A percentile compares a stretch with the other conserved stretches of the same genome.
phyloP scores from a whole-genome alignment of 805 yeast species.

The Metschnikowia bowlesiae region DNA sequence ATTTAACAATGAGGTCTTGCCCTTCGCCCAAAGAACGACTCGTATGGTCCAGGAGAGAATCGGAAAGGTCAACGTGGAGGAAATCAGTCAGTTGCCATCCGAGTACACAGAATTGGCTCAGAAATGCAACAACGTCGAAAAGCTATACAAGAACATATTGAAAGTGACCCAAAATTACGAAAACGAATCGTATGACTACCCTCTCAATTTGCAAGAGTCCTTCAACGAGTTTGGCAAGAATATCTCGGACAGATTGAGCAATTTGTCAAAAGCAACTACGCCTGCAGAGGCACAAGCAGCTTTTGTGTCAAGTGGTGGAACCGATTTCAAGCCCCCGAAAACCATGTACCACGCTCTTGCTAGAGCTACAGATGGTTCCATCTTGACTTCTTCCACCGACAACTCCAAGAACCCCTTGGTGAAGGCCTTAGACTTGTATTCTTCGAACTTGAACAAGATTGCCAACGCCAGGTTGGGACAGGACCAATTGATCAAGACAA shows the following conservation, averaged over 20 bases:
- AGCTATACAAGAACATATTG: conserved; percentile 38
- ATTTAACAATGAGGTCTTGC: conserved; percentile 51
- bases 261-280: conserved; percentile 64
- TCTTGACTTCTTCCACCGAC: conserved; percentile 38
- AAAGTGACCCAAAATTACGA: conserved; percentile 53
- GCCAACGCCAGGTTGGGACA: conserved; percentile 82
- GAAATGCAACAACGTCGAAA: conserved; percentile 39
- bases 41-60: conserved; percentile 74
- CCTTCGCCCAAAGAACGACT: conserved; percentile 76
- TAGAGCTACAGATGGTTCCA: conserved; percentile 61
- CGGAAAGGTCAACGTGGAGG: conserved; percentile 65
- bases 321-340: conserved; percentile 61
- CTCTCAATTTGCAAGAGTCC: conserved; percentile 71
- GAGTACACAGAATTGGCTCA: conserved; percentile 57
- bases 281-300: conserved; percentile 84
- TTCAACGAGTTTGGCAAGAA: conserved; percentile 66
- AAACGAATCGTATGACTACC: conserved; percentile 79
- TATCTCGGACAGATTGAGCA: conserved; percentile 59
- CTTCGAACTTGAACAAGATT: conserved; percentile 65
- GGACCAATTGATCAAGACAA: conserved; percentile 65
- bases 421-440: conserved; percentile 60
- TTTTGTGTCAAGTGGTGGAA: conserved; percentile 37
- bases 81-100: conserved; percentile 71
- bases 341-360: conserved; percentile 79
- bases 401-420: conserved; percentile 48